Percentiles rank a stretch among this genome's conserved stretches.
These are phyloP conservation scores for Leishmania tarentolae DNA, from an alignment of 208 protist genomes.

Conservation along the genomic window DNA sequence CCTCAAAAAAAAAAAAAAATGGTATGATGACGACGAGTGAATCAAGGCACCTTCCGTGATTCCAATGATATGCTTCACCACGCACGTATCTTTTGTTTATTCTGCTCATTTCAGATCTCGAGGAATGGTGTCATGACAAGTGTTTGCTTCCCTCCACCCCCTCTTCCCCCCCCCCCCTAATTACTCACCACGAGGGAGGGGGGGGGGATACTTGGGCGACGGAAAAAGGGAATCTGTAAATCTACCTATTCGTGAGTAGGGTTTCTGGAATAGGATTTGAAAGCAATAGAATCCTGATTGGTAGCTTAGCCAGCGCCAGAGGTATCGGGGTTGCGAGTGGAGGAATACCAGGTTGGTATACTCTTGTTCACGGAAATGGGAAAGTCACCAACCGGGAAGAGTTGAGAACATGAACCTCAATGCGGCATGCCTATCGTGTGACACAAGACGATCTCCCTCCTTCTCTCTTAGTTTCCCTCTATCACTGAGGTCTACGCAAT, in stretches of 20 bases:
- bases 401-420: background rate
- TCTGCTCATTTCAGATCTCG: background rate
- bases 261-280: too few species aligned
- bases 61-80: background rate
- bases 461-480: background rate
- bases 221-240: background rate
- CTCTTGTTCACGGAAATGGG: background rate
- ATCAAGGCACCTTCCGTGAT: background rate
- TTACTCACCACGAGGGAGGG: background rate
- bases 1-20: background rate
- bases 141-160: background rate
- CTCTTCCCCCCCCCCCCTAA: background rate
- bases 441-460: slow-evolving; percentile 7
- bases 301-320: background rate
- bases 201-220: background rate
- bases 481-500: background rate
- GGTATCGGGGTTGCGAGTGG: background rate
- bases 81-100: background rate
- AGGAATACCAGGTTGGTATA: background rate
- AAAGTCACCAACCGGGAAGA: background rate
- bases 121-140: background rate
- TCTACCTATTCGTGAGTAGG: background rate
- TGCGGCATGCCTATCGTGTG: background rate
- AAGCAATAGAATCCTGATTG: background rate
- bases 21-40: background rate